Evolutionary conservation across 129 eudicot genomes (phyloP).

Genomic region (Lonicera japonica): DNA sequence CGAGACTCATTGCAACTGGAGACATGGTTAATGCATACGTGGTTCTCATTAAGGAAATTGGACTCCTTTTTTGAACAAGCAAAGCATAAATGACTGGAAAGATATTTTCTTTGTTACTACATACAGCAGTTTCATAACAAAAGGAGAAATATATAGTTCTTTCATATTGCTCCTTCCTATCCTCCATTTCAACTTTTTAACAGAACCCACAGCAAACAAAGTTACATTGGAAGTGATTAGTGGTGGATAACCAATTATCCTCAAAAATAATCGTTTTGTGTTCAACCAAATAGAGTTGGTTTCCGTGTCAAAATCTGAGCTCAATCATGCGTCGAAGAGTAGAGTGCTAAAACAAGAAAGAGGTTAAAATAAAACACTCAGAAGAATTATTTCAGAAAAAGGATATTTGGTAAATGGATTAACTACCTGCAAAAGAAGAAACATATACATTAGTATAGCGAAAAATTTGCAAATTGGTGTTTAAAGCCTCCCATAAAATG

Average conservation of each 20-base stretch:
- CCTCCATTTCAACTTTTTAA: not conserved
- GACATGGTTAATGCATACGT: constrained; percentile 87
- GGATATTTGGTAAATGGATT: constrained; percentile 99
- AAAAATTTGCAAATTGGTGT: not conserved
- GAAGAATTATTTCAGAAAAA: constrained; percentile 17
- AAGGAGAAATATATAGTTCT: no score
- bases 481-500: not conserved
- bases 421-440: constrained; percentile 63
- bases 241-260: no score
- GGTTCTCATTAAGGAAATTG: constrained; percentile 39
- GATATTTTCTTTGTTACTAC: not conserved
- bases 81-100: constrained; percentile 3
- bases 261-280: no score
- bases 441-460: not conserved
- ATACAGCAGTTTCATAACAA: no score
- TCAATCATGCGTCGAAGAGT: no score
- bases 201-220: no score
- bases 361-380: not conserved
- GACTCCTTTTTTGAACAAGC: not conserved
- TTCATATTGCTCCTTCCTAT: not conserved
- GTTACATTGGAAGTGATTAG: no score
- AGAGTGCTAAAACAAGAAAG: no score
- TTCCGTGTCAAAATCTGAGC: no score
- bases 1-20: constrained; percentile 93
- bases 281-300: no score